Conservation (phyloP, 192 early-diverging fungal genomes). For the Mortierella hygrophila region DNA sequence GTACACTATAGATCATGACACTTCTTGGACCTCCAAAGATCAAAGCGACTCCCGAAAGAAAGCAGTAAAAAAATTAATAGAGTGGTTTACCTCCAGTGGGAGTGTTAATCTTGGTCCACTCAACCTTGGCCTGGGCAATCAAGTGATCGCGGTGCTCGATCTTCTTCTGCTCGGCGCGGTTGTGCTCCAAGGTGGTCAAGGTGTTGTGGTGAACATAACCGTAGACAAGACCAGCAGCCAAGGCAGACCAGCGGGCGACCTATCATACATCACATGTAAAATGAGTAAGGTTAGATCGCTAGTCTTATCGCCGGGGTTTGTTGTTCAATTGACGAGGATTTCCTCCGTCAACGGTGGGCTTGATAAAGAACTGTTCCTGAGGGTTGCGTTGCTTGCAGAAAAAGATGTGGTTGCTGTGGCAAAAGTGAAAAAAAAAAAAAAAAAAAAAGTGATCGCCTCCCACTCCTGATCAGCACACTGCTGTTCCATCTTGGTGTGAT, state of each 20-base stretch:
- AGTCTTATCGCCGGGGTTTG: background rate
- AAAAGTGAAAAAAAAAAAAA: background rate
- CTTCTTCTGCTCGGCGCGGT: slow-evolving; percentile 61
- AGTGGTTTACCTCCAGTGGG: slow-evolving; percentile 32
- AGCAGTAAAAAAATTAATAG: background rate
- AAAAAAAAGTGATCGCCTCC: background rate
- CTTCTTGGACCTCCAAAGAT: background rate
- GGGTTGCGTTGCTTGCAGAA: background rate
- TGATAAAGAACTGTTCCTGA: background rate
- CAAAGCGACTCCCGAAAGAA: background rate
- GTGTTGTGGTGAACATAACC: slow-evolving; percentile 68
- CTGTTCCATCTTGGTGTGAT: background rate
- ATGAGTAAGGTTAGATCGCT: background rate
- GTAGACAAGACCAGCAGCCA: slow-evolving; percentile 66
- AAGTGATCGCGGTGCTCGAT: slow-evolving; percentile 70
- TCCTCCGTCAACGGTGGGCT: background rate
- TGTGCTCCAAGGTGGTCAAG: slow-evolving; percentile 59
- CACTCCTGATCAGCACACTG: background rate
- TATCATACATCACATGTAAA: slow-evolving; percentile 26
- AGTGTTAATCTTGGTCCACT: slow-evolving; percentile 80
- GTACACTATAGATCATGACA: background rate
- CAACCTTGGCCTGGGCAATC: slow-evolving; percentile 80
- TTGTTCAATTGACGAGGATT: background rate
- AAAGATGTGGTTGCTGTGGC: background rate
- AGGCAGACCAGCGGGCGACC: slow-evolving; percentile 73